Evolutionary conservation across 495 filamentous ascomycete species (phyloP).

Genomic region (Alectoria sarmentosa): DNA sequence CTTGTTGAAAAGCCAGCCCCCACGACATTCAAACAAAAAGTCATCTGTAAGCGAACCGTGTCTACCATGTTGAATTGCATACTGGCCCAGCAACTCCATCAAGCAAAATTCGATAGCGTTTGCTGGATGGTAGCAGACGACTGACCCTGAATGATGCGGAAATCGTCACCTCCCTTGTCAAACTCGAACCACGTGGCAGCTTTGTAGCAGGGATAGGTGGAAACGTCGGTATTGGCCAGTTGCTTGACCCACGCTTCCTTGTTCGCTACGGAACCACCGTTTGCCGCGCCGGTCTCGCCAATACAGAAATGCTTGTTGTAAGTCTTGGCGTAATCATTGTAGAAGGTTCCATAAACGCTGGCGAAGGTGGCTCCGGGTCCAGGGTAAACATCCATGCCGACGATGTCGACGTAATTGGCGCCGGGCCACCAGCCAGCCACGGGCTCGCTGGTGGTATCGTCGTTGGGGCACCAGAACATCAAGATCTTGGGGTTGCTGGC

Average conservation of each 20-base stretch:
- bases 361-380: constrained; percentile 7
- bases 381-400: constrained; percentile 20
- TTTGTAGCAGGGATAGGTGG: background rate
- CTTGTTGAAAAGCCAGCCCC: too few species aligned
- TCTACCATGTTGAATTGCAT: too few species aligned
- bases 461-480: constrained; percentile 12
- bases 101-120: background rate
- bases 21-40: too few species aligned
- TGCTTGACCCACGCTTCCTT: background rate
- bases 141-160: background rate
- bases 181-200: background rate
- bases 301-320: background rate
- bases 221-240: background rate
- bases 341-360: background rate
- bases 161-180: background rate
- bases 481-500: background rate
- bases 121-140: background rate
- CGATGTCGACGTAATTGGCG: constrained; percentile 15
- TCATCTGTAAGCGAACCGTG: too few species aligned
- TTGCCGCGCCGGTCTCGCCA: background rate
- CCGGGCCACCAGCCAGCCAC: constrained; percentile 15
- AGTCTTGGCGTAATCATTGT: background rate
- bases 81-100: too few species aligned
- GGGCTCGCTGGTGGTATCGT: background rate
- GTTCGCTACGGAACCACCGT: background rate